phyloP scores from a whole-genome alignment of 1,284 basidiomycete species.

The Ustilago trichophora region DNA sequence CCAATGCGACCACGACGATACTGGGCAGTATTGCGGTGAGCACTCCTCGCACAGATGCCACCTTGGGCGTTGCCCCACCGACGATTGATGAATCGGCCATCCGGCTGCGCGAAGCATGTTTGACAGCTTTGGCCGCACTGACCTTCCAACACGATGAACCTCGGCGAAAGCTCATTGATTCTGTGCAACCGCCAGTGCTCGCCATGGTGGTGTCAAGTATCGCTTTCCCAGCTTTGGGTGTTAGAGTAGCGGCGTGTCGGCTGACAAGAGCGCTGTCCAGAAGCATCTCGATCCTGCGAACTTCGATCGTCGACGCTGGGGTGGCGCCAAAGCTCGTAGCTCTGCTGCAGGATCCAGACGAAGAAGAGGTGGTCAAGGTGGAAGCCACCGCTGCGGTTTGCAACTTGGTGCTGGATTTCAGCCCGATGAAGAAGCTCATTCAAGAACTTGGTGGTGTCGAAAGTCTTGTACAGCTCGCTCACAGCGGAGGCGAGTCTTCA shows the following conservation, averaged over 20 bases:
- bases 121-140: constrained; percentile 54
- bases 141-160: constrained; percentile 57
- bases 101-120: constrained; percentile 53
- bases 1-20: constrained; percentile 5
- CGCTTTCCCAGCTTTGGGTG: constrained; percentile 47
- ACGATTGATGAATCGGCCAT: constrained; percentile 43
- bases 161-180: constrained; percentile 50
- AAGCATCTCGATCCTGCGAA: constrained; percentile 58
- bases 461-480: constrained; percentile 41
- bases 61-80: constrained; percentile 28
- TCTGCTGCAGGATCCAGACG: constrained; percentile 44
- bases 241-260: constrained; percentile 57
- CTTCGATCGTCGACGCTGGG: constrained; percentile 58
- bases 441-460: constrained; percentile 51
- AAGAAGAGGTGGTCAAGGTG: constrained; percentile 47
- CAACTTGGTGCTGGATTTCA: constrained; percentile 61
- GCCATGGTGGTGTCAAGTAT: constrained; percentile 49
- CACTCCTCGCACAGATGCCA: constrained; percentile 11
- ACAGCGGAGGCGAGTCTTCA: constrained; percentile 5
- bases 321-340: constrained; percentile 52
- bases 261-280: constrained; percentile 55
- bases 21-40: constrained; percentile 17
- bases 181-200: constrained; percentile 48
- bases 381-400: constrained; percentile 58
- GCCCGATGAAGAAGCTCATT: constrained; percentile 59